Percentiles rank a stretch among this genome's conserved stretches.
Conservation (phyloP, 495 filamentous ascomycete species). For the Lepidopterella palustris region DNA sequence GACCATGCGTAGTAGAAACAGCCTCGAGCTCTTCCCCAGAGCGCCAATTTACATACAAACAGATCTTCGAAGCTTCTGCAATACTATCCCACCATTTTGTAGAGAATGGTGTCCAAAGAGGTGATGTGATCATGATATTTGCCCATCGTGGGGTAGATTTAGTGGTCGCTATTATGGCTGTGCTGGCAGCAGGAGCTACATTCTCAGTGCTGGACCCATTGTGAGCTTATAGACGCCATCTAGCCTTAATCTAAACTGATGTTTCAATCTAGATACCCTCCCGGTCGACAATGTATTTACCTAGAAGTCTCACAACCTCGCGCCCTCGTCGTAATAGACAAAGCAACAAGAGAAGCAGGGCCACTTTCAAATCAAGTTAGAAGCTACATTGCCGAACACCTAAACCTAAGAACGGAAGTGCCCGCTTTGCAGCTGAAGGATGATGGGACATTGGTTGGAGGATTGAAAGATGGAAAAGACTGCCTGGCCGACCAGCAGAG, state of each 20-base stretch:
- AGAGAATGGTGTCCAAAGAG: conserved; percentile 62
- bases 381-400: conserved; percentile 64
- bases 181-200: conserved; percentile 55
- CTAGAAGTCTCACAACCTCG: conserved; percentile 80
- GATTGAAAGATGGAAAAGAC: conserved; percentile 58
- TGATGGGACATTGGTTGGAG: conserved; percentile 68
- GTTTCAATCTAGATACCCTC: conserved; percentile 54
- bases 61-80: conserved; percentile 84
- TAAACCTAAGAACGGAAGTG: conserved; percentile 67
- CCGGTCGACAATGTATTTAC: conserved; percentile 81
- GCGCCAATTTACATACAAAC: conserved; percentile 74
- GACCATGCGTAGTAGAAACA: conserved; percentile 80
- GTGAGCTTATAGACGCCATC: background rate
- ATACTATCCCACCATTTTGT: conserved; percentile 72
- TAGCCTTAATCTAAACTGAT: background rate
- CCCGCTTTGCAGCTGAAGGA: conserved; percentile 68
- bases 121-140: conserved; percentile 92
- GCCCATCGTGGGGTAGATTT: conserved; percentile 74
- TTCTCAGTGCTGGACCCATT: conserved; percentile 79
- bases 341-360: conserved; percentile 70
- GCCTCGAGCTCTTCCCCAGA: conserved; percentile 51
- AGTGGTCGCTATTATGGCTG: conserved; percentile 43
- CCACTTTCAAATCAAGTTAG: conserved; percentile 62
- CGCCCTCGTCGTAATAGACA: conserved; percentile 72
- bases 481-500: conserved; percentile 50